Percentiles rank a stretch among this genome's conserved stretches.
Evolutionary conservation across 371 early-diverging fungal genomes (phyloP).

Genomic region (Nematocida homosporus): DNA sequence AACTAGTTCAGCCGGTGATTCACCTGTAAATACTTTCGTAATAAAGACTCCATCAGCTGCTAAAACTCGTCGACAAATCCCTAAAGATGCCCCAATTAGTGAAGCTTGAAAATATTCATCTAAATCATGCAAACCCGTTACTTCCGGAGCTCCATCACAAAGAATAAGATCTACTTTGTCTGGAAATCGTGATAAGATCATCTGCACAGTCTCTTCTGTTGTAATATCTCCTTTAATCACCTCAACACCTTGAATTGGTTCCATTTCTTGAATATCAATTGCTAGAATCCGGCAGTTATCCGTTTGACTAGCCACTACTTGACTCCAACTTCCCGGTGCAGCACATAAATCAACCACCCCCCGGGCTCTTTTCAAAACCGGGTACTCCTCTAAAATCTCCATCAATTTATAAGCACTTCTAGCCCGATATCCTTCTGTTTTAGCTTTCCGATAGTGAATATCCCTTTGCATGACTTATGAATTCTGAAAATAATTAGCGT

Average conservation of each 20-base stretch:
- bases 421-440: slow-evolving; percentile 64
- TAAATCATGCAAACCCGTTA: slow-evolving; percentile 93
- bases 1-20: slow-evolving; percentile 78
- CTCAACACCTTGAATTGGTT: slow-evolving; percentile 82
- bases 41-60: slow-evolving; percentile 31
- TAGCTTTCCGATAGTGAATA: slow-evolving; percentile 72
- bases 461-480: slow-evolving; percentile 72
- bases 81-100: slow-evolving; percentile 76
- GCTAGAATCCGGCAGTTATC: slow-evolving; percentile 75
- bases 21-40: slow-evolving; percentile 69
- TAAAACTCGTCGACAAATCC: slow-evolving; percentile 92
- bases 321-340: slow-evolving; percentile 67
- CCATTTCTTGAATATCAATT: slow-evolving; percentile 95
- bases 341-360: slow-evolving; percentile 66
- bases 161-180: slow-evolving; percentile 84
- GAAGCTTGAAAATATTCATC: slow-evolving; percentile 96
- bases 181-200: slow-evolving; percentile 79
- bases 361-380: slow-evolving; percentile 40
- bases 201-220: slow-evolving; percentile 79
- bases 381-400: slow-evolving; percentile 60
- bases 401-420: slow-evolving; percentile 66
- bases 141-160: slow-evolving; percentile 95
- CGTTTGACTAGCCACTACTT: slow-evolving; percentile 57
- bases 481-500: not conserved
- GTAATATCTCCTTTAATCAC: slow-evolving; percentile 95